Percentiles rank a stretch among this genome's conserved stretches.
Evolutionary conservation across 2,329 filamentous ascomycete genomes (phyloP).

Genomic region (Nothophaeocryptopus gaeumannii): DNA sequence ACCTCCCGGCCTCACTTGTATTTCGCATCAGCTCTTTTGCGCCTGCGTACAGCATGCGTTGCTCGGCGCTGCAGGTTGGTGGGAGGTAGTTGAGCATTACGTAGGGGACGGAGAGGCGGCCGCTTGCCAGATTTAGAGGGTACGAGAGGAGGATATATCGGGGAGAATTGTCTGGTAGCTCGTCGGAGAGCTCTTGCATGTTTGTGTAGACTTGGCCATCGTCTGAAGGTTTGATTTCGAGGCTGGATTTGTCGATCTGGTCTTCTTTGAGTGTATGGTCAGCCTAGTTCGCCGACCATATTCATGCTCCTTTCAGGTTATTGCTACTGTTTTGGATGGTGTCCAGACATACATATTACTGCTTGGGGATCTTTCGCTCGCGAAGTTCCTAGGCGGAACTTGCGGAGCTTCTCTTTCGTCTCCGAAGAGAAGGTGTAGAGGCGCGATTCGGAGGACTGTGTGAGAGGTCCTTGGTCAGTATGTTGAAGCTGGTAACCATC

Average conservation of each 20-base stretch:
- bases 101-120: constrained; percentile 84
- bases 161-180: constrained; percentile 87
- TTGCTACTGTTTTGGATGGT: no score
- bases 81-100: constrained; percentile 94
- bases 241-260: constrained; percentile 81
- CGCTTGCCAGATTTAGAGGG: constrained; percentile 71
- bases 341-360: constrained; percentile 76
- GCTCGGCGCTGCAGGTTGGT: constrained; percentile 80
- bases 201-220: constrained; percentile 78
- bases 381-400: constrained; percentile 90
- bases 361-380: constrained; percentile 83
- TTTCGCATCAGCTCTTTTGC: constrained; percentile 95
- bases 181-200: constrained; percentile 77
- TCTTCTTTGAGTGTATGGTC: constrained; percentile 52
- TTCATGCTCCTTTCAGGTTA: no score
- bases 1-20: constrained; percentile 81
- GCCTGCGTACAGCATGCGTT: constrained; percentile 90
- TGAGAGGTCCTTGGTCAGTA: neutral
- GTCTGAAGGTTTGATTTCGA: constrained; percentile 76
- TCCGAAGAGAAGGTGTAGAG: constrained; percentile 91
- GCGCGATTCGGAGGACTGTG: constrained; percentile 72
- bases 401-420: constrained; percentile 84
- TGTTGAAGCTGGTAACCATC: neutral
- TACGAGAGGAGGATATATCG: constrained; percentile 89
- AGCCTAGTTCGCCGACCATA: neutral